Conservation (phyloP, 192 early-diverging fungal genomes). For the Gigaspora rosea region DNA sequence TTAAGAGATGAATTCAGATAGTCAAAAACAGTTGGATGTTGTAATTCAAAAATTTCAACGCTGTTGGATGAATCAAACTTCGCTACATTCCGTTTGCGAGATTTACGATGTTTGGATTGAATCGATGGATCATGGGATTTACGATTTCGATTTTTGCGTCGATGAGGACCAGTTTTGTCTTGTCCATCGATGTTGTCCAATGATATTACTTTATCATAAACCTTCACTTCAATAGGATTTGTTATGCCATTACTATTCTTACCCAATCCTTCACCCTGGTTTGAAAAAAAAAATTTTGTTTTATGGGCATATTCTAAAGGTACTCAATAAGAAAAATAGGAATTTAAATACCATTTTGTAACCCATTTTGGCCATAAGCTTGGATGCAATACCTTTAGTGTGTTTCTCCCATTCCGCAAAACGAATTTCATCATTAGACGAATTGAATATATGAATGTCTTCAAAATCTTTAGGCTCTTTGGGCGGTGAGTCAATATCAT, state of each 20-base stretch:
- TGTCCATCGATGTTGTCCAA: constrained; percentile 7
- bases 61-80: background rate
- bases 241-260: constrained; percentile 12
- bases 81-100: too few relatives aligned
- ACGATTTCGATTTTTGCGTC: background rate
- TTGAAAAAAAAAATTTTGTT: background rate
- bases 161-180: background rate
- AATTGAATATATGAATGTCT: background rate
- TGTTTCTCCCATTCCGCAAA: constrained; percentile 29
- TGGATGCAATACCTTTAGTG: constrained; percentile 14
- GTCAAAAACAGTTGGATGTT: constrained; percentile 16
- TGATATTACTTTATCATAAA: constrained; percentile 9
- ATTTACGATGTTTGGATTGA: background rate
- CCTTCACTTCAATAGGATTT: constrained; percentile 23
- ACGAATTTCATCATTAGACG: background rate
- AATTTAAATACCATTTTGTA: constrained; percentile 27
- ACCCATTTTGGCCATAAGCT: constrained; percentile 20
- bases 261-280: constrained; percentile 26
- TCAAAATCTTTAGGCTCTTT: background rate
- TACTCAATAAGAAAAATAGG: background rate
- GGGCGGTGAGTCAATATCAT: background rate
- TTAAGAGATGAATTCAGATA: constrained; percentile 17
- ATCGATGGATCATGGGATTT: background rate
- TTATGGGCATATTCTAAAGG: background rate
- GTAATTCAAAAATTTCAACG: background rate